These are phyloP conservation scores for Globisporangium radiosum DNA, from an alignment of 352 stramenopile genomes.

Conservation along the genomic window DNA sequence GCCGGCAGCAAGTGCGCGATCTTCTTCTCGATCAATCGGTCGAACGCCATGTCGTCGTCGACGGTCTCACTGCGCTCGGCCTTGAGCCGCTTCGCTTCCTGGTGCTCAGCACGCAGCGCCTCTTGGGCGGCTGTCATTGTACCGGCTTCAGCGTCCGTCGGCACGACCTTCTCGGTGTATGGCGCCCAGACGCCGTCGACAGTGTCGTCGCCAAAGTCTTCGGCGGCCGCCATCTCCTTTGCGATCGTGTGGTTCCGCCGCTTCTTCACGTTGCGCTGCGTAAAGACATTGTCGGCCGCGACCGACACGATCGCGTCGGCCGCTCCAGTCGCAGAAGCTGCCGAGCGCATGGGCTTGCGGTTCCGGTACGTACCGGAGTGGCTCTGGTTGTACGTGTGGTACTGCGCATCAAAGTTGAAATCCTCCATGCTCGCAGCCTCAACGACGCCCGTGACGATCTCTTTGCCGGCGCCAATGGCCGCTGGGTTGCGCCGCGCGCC, in stretches of 20 bases:
- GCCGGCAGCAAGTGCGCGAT: conserved; percentile 63
- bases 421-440: conserved; percentile 64
- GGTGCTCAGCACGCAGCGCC: conserved; percentile 36
- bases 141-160: conserved; percentile 44
- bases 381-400: conserved; percentile 69
- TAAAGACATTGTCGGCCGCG: conserved; percentile 32
- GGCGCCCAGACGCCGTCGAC: conserved; percentile 62
- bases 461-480: conserved; percentile 48
- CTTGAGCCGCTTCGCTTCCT: conserved; percentile 55
- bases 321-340: background rate
- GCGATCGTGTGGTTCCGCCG: conserved; percentile 27
- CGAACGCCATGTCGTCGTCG: conserved; percentile 82
- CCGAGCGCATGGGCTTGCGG: background rate
- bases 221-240: conserved; percentile 26
- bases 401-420: conserved; percentile 77
- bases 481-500: conserved; percentile 22
- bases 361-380: conserved; percentile 22
- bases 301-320: conserved; percentile 18
- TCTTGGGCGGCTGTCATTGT: conserved; percentile 52
- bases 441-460: conserved; percentile 73
- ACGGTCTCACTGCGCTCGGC: conserved; percentile 33
- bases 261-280: conserved; percentile 29
- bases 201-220: conserved; percentile 36
- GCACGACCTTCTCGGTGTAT: conserved; percentile 37
- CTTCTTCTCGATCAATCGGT: conserved; percentile 87